Base-by-base conservation (phyloP, 2,329 filamentous ascomycete genomes). In the Cordyceps fumosorosea region DNA sequence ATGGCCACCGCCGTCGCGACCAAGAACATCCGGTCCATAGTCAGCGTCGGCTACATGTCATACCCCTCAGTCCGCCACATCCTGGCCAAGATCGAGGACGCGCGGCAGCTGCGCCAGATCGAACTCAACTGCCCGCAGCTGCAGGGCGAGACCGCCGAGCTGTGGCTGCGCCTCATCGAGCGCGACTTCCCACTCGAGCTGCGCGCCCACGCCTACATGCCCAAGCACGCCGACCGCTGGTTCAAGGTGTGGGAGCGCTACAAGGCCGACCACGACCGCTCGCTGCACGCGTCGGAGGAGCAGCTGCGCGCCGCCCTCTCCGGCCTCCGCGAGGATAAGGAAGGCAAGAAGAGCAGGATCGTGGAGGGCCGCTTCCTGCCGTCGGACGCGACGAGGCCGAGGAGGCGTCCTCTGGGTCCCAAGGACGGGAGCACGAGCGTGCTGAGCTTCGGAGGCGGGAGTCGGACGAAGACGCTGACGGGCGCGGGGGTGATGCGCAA, bases 81-180 rank as follows among this genome's bases (percentile, higher is more conserved):
- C 47, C 84, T 98, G 37, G 70, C 83, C 57, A 87, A 86, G 62
- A 78, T 98, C 62, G 85, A 89, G 60, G 88, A 83, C 65, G 87
- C 92, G 1, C 76, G 82, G 51, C 92, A 96, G 72, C 84, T 98
- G 37, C 87, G 85, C 69, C 71, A 81, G 62, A 82, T 97, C 63
- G 93, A 97, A 75, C 65, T 81, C 56, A 86, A 87, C 70, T 93
- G 88, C 5, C 90, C 91, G 0, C 90, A 96, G 66, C 81, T 97
- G 57, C 80, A 84, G 64, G 85, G 85, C 44, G 80, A 89, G 62
- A 87, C 87, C 45, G 81, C 78, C 22, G 89, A 92, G 67, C 78
- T 93, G 64, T 97, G 93, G 93, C 76, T 85, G 48, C 82, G 84
- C 32, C 84, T 97, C 69, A 95, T 98, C 73, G 83, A 84, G 57